These are phyloP conservation scores for Leccinum solheimii DNA, from an alignment of 1,284 basidiomycete genomes.

Conservation along the genomic window DNA sequence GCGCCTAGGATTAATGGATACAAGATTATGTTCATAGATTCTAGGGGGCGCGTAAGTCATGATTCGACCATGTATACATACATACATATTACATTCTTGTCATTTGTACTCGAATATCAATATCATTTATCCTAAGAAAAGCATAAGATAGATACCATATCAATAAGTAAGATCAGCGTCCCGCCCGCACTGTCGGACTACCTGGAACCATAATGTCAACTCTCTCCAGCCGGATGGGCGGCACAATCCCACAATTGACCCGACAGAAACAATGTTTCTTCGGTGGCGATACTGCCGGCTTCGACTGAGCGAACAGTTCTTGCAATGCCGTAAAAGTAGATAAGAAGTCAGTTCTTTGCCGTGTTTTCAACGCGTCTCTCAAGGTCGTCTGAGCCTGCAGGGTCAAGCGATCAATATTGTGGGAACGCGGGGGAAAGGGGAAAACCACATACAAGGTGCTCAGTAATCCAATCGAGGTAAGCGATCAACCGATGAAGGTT, in stretches of 20 bases:
- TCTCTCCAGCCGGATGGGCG: constrained; percentile 9
- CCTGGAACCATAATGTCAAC: constrained; percentile 25
- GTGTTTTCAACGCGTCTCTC: constrained; percentile 14
- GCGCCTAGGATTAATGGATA: background rate
- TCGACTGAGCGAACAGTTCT: constrained; percentile 26
- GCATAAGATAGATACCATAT: constrained; percentile 17
- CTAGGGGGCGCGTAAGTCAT: constrained; percentile 1
- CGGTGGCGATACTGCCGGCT: background rate
- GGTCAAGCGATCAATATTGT: constrained; percentile 7
- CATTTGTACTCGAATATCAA: constrained; percentile 15
- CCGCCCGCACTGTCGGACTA: constrained; percentile 24
- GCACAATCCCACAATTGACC: background rate
- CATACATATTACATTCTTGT: constrained; percentile 14
- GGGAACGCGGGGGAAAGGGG: background rate
- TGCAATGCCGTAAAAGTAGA: constrained; percentile 21
- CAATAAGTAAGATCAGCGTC: constrained; percentile 17
- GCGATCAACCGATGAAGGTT: constrained; percentile 22
- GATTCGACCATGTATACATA: constrained; percentile 3
- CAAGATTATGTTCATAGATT: constrained; percentile 1
- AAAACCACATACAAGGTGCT: constrained; percentile 23
- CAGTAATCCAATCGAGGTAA: constrained; percentile 36
- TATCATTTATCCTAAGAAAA: constrained; percentile 4
- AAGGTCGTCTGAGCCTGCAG: constrained; percentile 24
- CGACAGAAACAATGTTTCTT: constrained; percentile 15
- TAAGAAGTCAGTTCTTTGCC: constrained; percentile 11